Conservation (phyloP, 73 alveolate species). For the Symbiodinium pilosum region DNA sequence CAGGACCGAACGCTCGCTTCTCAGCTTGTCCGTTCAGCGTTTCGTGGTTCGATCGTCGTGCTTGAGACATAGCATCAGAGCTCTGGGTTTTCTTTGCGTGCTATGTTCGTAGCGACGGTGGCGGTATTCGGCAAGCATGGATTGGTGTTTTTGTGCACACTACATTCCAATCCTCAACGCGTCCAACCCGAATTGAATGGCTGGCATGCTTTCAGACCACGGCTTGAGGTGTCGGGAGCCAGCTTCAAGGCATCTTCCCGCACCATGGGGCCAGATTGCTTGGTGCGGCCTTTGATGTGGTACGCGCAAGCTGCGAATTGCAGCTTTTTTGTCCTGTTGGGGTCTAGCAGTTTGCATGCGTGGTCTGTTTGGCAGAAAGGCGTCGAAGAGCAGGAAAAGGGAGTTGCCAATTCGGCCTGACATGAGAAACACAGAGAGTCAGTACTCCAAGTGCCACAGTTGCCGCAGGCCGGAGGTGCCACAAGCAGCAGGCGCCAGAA, state of each 20-base stretch:
- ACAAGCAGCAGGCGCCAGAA: too few species aligned
- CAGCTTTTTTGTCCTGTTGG: too few species aligned
- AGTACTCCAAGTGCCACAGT: too few species aligned
- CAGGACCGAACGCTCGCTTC: constrained; percentile 58
- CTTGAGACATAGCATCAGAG: not conserved
- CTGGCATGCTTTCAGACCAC: not conserved
- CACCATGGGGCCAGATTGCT: not conserved
- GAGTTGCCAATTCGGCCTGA: too few species aligned
- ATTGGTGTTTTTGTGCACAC: too few species aligned
- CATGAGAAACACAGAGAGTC: too few species aligned
- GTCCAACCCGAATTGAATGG: not conserved
- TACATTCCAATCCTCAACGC: not conserved
- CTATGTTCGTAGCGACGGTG: not conserved
- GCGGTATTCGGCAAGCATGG: not conserved
- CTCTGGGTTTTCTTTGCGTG: not conserved
- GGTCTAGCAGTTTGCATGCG: too few species aligned
- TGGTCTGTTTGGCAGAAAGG: too few species aligned
- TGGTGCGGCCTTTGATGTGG: too few species aligned
- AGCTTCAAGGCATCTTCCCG: not conserved
- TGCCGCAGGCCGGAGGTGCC: too few species aligned
- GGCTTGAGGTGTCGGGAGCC: constrained; percentile 10
- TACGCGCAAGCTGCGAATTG: too few species aligned
- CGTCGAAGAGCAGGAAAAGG: too few species aligned
- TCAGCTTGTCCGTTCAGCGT: not conserved
- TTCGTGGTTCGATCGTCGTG: not conserved